A percentile compares a stretch with the other conserved stretches of the same genome.
These are phyloP conservation scores for Trichoderma koningiopsis DNA, from an alignment of 2,329 filamentous ascomycete species.

Conservation along the genomic window DNA sequence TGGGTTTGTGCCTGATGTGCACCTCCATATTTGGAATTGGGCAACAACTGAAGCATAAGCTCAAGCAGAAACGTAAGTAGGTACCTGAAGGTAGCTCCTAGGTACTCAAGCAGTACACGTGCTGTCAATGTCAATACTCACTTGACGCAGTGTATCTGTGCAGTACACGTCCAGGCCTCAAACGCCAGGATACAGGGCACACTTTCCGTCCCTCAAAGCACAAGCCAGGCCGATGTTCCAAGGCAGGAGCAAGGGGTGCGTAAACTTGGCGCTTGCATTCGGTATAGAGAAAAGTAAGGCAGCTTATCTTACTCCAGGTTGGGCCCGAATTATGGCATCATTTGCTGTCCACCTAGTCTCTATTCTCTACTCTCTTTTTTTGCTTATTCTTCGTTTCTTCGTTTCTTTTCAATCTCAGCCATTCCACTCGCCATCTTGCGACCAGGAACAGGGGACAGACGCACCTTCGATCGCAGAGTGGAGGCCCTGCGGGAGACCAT, in stretches of 20 bases:
- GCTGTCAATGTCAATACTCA: neutral
- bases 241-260: neutral
- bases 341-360: neutral
- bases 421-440: neutral
- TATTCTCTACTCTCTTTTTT: neutral
- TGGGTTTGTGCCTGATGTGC: neutral
- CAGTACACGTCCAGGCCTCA: neutral
- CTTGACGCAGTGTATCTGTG: neutral
- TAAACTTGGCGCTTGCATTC: neutral
- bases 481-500: constrained; percentile 20
- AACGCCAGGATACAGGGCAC: neutral
- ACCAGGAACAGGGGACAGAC: constrained; percentile 3
- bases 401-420: neutral
- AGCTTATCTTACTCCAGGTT: neutral
- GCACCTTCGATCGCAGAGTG: constrained; percentile 18
- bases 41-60: neutral
- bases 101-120: neutral
- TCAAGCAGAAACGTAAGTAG: neutral
- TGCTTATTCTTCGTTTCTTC: neutral
- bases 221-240: neutral
- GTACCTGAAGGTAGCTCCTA: neutral
- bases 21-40: neutral
- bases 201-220: neutral
- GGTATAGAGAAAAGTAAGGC: neutral
- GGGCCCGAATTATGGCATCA: neutral